Evolutionary conservation across 371 early-diverging fungal genomes (phyloP).

Genomic region (Hamiltosporidium magnivora): DNA sequence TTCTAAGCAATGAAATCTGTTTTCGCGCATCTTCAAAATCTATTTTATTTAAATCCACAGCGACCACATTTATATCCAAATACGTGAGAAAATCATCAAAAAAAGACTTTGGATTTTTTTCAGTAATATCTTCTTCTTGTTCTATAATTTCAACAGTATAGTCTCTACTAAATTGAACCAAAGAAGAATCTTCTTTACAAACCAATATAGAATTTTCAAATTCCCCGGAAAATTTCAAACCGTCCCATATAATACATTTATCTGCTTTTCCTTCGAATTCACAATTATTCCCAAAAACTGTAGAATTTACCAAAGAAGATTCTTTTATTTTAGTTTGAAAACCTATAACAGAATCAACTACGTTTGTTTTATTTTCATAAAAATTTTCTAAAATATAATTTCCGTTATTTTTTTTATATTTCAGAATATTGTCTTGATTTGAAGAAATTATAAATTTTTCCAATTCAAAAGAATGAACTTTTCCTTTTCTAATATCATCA

Average conservation of each 20-base stretch:
- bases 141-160: conserved; percentile 4
- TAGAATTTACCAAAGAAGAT: conserved; percentile 6
- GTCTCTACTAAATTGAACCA: conserved; percentile 8
- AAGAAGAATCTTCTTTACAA: background rate
- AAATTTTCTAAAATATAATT: background rate
- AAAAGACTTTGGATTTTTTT: conserved; percentile 17
- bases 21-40: conserved; percentile 25
- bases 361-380: background rate
- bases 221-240: conserved; percentile 10
- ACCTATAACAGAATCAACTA: conserved; percentile 16
- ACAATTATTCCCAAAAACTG: conserved; percentile 20
- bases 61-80: conserved; percentile 6
- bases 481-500: too few relatives aligned
- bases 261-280: conserved; percentile 17
- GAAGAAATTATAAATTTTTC: too few relatives aligned
- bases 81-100: conserved; percentile 35
- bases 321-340: conserved; percentile 11
- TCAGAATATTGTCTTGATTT: too few relatives aligned
- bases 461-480: too few relatives aligned
- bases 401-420: background rate
- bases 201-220: conserved; percentile 11
- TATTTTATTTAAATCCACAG: background rate
- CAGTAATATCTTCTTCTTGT: background rate
- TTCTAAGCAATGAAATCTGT: conserved; percentile 32
- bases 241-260: conserved; percentile 34